Percentiles rank a stretch among this genome's conserved stretches.
These are phyloP conservation scores for Arabidopsis arenosa DNA, from an alignment of 345 rosid species.

Conservation along the genomic window DNA sequence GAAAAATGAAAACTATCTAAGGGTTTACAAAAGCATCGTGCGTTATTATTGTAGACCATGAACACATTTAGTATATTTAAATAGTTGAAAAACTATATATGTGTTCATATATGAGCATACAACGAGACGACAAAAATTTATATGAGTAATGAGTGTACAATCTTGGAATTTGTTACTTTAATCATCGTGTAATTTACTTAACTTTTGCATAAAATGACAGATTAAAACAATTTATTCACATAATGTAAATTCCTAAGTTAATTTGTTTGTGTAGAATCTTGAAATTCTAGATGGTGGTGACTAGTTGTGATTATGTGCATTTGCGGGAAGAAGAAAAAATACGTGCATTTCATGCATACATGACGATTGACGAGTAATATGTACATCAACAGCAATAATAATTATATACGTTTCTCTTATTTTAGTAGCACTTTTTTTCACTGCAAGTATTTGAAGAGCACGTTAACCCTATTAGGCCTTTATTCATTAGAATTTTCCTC, in stretches of 20 bases:
- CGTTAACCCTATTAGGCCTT: not conserved
- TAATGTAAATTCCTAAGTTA: not conserved
- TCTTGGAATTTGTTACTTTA: not conserved
- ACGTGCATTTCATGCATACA: not conserved
- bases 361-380: no score
- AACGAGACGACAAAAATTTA: not conserved
- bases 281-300: not conserved
- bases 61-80: not conserved
- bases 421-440: not conserved
- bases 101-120: not conserved
- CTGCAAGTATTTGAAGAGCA: not conserved
- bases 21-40: conserved; percentile 27
- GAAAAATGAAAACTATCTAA: not conserved
- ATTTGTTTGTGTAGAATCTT: not conserved
- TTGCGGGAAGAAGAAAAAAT: not conserved
- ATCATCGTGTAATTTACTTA: not conserved
- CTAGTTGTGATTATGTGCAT: not conserved
- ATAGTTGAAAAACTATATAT: not conserved
- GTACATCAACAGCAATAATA: no score
- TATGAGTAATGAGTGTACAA: not conserved
- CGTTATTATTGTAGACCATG: conserved; percentile 29
- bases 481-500: not conserved
- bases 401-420: not conserved
- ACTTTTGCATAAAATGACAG: not conserved
- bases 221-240: not conserved